These are phyloP conservation scores for Hypoxylon perforatum DNA, from an alignment of 495 filamentous ascomycete genomes.

Conservation along the genomic window DNA sequence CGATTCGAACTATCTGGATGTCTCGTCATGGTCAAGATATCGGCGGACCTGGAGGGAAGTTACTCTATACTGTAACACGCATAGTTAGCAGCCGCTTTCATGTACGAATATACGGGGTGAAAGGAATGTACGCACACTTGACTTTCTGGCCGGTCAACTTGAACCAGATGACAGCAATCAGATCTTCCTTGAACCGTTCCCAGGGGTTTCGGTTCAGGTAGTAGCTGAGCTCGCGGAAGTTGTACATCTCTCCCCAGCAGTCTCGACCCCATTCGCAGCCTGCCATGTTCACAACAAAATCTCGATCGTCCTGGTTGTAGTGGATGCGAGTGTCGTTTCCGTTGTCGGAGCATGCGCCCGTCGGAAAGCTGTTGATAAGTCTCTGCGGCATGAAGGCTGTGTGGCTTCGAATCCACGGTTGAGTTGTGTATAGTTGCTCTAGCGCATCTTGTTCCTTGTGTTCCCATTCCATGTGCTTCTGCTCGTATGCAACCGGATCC, in stretches of 20 bases:
- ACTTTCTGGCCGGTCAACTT: slow-evolving; percentile 67
- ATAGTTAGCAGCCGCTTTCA: slow-evolving; percentile 24
- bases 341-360: slow-evolving; percentile 83
- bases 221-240: slow-evolving; percentile 88
- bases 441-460: slow-evolving; percentile 98
- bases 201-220: slow-evolving; percentile 82
- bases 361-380: slow-evolving; percentile 92
- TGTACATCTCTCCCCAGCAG: slow-evolving; percentile 98
- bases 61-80: slow-evolving; percentile 35
- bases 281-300: slow-evolving; percentile 99
- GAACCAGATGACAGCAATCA: slow-evolving; percentile 62
- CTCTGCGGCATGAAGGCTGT: slow-evolving; percentile 92
- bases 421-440: slow-evolving; percentile 89
- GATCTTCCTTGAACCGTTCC: slow-evolving; percentile 75
- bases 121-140: slow-evolving; percentile 51
- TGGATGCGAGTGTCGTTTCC: slow-evolving; percentile 79
- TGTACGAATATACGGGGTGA: background rate
- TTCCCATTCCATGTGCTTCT: slow-evolving; percentile 99
- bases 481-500: slow-evolving; percentile 98
- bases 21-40: slow-evolving; percentile 16
- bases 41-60: slow-evolving; percentile 19
- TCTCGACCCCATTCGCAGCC: slow-evolving; percentile 96
- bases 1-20: slow-evolving; percentile 7
- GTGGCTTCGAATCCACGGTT: slow-evolving; percentile 91
- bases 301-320: slow-evolving; percentile 84